Evolutionary conservation across 139 green algal genomes (phyloP).

Genomic region (Micractinium sp.): DNA sequence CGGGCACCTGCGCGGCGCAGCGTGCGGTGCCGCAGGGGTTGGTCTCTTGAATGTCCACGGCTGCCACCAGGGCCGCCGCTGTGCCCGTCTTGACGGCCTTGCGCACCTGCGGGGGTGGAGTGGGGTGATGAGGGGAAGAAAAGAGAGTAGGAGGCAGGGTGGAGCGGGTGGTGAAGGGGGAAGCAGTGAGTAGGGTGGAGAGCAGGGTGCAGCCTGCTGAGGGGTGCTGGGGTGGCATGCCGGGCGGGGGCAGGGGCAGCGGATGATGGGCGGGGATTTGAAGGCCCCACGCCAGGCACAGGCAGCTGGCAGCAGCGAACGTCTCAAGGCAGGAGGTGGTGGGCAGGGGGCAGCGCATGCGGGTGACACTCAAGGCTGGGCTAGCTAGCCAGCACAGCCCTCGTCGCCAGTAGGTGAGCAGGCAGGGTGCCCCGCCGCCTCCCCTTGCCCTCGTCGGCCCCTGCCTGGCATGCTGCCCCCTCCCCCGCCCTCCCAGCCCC

Average conservation of each 20-base stretch:
- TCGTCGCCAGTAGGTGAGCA: too few species aligned
- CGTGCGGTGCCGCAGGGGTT: background rate
- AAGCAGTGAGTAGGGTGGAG: background rate
- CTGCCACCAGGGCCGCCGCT: background rate
- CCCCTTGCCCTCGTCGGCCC: too few species aligned
- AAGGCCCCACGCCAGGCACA: background rate
- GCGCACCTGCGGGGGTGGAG: background rate
- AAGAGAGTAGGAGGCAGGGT: background rate
- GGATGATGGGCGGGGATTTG: background rate
- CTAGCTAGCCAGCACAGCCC: too few species aligned
- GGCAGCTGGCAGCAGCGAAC: background rate
- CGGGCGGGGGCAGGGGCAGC: background rate
- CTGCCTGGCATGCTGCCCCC: too few species aligned
- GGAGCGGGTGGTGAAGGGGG: too few species aligned
- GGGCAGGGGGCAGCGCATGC: background rate
- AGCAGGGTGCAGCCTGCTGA: too few species aligned
- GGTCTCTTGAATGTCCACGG: constrained; percentile 14
- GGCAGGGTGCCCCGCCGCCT: too few species aligned
- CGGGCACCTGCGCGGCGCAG: background rate
- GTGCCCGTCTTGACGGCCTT: constrained; percentile 20
- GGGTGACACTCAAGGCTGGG: too few species aligned
- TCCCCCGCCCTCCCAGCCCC: too few species aligned
- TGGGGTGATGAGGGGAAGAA: background rate
- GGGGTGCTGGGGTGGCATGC: too few species aligned
- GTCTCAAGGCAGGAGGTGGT: background rate